Conservation (phyloP, 148 eudicot species). For the Diospyros kaki region DNA sequence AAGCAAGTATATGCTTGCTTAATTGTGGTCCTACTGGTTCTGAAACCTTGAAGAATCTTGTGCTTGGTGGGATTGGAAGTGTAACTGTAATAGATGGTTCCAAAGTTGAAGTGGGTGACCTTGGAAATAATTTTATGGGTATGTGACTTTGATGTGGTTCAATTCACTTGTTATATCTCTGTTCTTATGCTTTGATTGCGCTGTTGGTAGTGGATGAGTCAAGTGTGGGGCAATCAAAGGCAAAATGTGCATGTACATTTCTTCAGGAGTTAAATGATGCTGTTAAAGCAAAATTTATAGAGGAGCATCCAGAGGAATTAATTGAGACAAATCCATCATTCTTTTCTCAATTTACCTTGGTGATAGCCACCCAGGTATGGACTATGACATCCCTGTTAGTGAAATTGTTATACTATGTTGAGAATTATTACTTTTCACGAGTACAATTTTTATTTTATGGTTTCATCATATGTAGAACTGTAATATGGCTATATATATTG, state of each 20-base stretch:
- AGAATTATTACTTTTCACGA: constrained; percentile 3
- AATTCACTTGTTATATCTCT: not conserved
- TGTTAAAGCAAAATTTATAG: constrained; percentile 86
- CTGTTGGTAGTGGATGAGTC: constrained; percentile 66
- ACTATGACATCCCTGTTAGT: constrained; percentile 10
- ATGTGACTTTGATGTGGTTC: constrained; percentile 14
- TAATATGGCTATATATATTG: too few relatives aligned
- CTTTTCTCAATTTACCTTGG: constrained; percentile 89
- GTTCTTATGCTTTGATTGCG: constrained; percentile 20
- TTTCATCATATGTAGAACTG: too few relatives aligned
- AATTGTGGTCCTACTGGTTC: constrained; percentile 98
- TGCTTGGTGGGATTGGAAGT: constrained; percentile 94
- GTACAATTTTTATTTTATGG: too few relatives aligned
- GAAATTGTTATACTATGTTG: not conserved
- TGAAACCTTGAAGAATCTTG: constrained; percentile 84
- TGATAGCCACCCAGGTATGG: constrained; percentile 89
- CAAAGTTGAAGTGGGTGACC: constrained; percentile 80
- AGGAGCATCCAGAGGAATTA: constrained; percentile 68
- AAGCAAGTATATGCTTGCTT: constrained; percentile 86
- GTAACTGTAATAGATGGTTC: constrained; percentile 88
- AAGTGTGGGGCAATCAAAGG: constrained; percentile 85
- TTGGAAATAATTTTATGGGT: constrained; percentile 97
- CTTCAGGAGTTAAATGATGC: constrained; percentile 98
- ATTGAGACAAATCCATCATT: constrained; percentile 82
- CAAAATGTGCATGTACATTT: constrained; percentile 82